Evolutionary conservation across 2,329 filamentous ascomycete species (phyloP).

Genomic region (Apiospora phragmitis): DNA sequence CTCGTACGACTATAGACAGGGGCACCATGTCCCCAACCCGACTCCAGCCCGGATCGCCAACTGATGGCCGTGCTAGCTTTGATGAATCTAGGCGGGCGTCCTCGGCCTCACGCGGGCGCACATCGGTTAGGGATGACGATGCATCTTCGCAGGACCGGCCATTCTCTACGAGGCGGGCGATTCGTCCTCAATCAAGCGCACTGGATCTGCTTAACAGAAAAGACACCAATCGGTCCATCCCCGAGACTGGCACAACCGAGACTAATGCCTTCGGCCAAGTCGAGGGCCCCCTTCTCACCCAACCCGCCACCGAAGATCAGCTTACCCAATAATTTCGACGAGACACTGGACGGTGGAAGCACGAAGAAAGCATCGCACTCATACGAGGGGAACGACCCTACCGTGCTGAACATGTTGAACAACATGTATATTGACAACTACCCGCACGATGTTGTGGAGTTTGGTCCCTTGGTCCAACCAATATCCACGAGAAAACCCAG

Average conservation of each 20-base stretch:
- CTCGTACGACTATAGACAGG: conserved; percentile 36
- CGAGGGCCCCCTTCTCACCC: conserved; percentile 55
- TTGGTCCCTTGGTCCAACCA: conserved; percentile 79
- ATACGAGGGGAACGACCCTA: conserved; percentile 78
- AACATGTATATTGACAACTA: conserved; percentile 78
- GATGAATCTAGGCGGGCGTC: conserved; percentile 39
- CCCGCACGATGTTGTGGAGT: conserved; percentile 64
- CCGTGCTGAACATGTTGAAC: conserved; percentile 72
- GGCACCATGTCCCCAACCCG: conserved; percentile 22
- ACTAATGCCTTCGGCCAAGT: conserved; percentile 61
- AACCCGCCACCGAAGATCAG: conserved; percentile 32
- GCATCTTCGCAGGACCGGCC: conserved; percentile 40
- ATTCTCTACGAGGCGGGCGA: conserved; percentile 43
- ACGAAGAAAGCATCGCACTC: conserved; percentile 70
- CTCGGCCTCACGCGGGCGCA: conserved; percentile 30
- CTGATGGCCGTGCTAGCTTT: conserved; percentile 30
- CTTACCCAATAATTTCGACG: conserved; percentile 31
- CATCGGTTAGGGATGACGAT: conserved; percentile 33
- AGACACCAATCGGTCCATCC: conserved; percentile 57
- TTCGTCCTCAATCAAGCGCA: conserved; percentile 61
- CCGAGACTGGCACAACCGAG: conserved; percentile 61
- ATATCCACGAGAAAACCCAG: conserved; percentile 55
- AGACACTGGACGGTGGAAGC: conserved; percentile 35
- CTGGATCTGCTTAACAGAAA: conserved; percentile 59
- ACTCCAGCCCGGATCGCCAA: neutral